A percentile compares a stretch with the other conserved stretches of the same genome.
Evolutionary conservation across 768 basidiomycete species (phyloP).

Genomic region (Tylopilus subfusipes): DNA sequence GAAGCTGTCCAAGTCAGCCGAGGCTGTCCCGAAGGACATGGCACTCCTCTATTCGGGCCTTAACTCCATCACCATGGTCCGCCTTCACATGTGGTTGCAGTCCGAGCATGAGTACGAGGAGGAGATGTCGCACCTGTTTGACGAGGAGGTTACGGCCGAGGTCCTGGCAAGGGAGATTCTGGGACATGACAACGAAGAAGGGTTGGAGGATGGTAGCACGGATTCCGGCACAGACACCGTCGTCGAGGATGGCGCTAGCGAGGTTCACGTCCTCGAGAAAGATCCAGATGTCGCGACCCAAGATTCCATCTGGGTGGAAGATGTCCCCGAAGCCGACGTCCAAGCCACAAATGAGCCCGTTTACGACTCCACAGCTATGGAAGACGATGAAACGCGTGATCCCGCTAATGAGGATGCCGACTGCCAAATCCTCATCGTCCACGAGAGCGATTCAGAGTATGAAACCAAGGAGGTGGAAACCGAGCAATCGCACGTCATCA

Average conservation of each 20-base stretch:
- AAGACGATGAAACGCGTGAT: not conserved
- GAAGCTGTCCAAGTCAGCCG: slow-evolving; percentile 26
- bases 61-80: slow-evolving; percentile 28
- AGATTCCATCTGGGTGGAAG: not conserved
- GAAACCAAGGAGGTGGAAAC: not conserved
- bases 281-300: not conserved
- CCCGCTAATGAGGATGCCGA: not conserved
- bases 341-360: not conserved
- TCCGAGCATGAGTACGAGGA: slow-evolving; percentile 31
- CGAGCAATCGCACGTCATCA: not conserved
- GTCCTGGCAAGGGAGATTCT: slow-evolving; percentile 31
- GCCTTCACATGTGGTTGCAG: slow-evolving; percentile 32
- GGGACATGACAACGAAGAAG: not conserved
- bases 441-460: not conserved
- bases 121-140: slow-evolving; percentile 30
- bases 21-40: slow-evolving; percentile 31
- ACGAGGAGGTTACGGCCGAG: slow-evolving; percentile 30
- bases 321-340: not conserved
- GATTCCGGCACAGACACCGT: slow-evolving; percentile 11
- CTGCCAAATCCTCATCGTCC: slow-evolving; percentile 9
- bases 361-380: not conserved
- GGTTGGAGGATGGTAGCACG: not conserved
- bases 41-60: slow-evolving; percentile 34
- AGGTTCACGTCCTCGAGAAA: slow-evolving; percentile 7
- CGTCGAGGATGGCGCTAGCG: slow-evolving; percentile 10